Evolutionary conservation across 108 stramenopile species (phyloP), one percentile per base, ranked within the genome.

Genomic region (Epithemia pelagica): DNA sequence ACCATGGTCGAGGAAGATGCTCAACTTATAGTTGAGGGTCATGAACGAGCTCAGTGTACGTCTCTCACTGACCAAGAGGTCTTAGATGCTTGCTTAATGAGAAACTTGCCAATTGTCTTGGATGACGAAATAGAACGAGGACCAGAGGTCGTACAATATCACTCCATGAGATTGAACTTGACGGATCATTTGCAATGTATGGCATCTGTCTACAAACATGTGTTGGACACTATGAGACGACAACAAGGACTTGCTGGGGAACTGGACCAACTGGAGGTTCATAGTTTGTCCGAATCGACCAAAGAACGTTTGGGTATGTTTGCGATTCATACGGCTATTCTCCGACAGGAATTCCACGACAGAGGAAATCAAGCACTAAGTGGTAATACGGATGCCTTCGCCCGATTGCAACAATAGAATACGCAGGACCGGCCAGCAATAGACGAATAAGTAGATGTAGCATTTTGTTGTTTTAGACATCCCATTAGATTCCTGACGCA

Each of bases 141-240:
- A 5, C 37, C 37, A 5, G 37, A 46, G 15, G 5, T 15, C 37
- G 37, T 46, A 15, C 10, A 46, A 10, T 46, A 46, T 46, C 23
- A 52, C 20, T 23, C 26, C 33, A 65, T 57, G 56, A 52, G 71
- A 23, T 29, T 58, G 28, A 57, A 31, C 22, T 24, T 71, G 58
- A 64, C 64, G 32, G 22, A 65, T 71, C 71, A 71, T 58, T 65
- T 71, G 46, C 54, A 52, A 33, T 57, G 56, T 56, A 58, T 71
- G 21, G 54, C 28, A n/a, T 2, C 21, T 20, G 32, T 71, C 15
- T 46, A 46, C 15, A 5, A 5, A 15, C 37, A 46, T 46, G 37
- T 46, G 10, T 46, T 46, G 37, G 10, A 46, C 5, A 5, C 5
- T 10, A 5, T 10, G 15, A 5, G 37, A 46, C 5, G 5, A 5